Percentiles rank a stretch among this genome's conserved stretches.
These are phyloP conservation scores for Meyerozyma elateridarum DNA, from an alignment of 1,139 yeast species.

Conservation along the genomic window DNA sequence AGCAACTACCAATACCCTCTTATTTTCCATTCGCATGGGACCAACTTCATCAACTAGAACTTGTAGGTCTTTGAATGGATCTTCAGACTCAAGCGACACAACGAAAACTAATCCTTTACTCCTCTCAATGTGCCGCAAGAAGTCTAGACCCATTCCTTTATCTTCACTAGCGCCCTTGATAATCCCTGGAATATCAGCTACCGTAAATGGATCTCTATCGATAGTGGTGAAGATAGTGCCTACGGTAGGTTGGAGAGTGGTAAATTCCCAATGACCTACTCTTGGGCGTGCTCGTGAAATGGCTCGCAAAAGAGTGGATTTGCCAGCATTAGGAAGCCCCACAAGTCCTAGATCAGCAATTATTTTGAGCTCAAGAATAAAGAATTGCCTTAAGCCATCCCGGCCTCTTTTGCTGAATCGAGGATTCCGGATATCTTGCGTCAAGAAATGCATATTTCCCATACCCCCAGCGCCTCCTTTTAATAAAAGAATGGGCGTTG, in stretches of 20 bases:
- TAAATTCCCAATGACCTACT: conserved; percentile 96
- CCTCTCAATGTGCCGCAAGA: conserved; percentile 86
- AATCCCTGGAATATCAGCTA: conserved; percentile 96
- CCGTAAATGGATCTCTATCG: conserved; percentile 75
- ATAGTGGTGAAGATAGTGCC: conserved; percentile 76
- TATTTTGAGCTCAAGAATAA: conserved; percentile 76
- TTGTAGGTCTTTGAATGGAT: conserved; percentile 63
- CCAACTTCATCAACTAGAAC: conserved; percentile 70
- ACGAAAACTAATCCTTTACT: conserved; percentile 89
- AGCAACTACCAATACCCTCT: conserved; percentile 71
- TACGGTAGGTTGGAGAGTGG: conserved; percentile 86
- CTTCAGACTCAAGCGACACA: conserved; percentile 59
- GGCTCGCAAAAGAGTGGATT: conserved; percentile 82
- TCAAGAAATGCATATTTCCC: conserved; percentile 93
- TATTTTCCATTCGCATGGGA: conserved; percentile 47
- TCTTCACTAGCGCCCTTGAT: conserved; percentile 81
- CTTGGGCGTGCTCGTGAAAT: conserved; percentile 86
- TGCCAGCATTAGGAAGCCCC: conserved; percentile 96
- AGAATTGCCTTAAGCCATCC: conserved; percentile 57
- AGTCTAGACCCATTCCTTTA: conserved; percentile 91
- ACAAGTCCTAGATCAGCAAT: conserved; percentile 92
- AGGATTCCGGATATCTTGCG: conserved; percentile 82
- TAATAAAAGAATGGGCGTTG: conserved; percentile 62
- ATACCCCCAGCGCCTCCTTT: conserved; percentile 91
- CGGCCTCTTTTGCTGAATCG: conserved; percentile 82